These are phyloP conservation scores for Arachnopeziza araneosa DNA, from an alignment of 2,329 filamentous ascomycete species.

Conservation along the genomic window DNA sequence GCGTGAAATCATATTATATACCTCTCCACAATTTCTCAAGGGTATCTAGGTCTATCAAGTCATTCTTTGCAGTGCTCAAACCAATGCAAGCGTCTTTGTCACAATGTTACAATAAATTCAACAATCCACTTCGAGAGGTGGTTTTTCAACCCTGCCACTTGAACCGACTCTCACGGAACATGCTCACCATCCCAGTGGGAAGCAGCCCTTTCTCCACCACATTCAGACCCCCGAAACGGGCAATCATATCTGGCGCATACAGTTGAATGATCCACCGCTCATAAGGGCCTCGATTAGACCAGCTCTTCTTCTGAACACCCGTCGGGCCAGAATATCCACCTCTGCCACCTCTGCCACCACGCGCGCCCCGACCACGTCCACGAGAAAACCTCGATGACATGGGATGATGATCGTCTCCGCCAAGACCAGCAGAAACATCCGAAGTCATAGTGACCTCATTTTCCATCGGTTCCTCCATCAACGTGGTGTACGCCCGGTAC, in stretches of 20 bases:
- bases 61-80: too few relatives aligned
- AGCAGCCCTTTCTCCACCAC: constrained; percentile 35
- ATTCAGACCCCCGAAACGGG: constrained; percentile 34
- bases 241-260: constrained; percentile 34
- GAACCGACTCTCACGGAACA: constrained; percentile 32
- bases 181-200: constrained; percentile 34
- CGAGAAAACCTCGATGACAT: neutral
- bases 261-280: constrained; percentile 34
- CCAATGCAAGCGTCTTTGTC: too few relatives aligned
- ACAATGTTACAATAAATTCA: too few relatives aligned
- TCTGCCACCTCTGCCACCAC: neutral
- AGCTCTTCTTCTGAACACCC: neutral
- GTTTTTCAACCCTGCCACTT: constrained; percentile 31
- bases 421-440: constrained; percentile 8
- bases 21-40: too few relatives aligned
- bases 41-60: too few relatives aligned
- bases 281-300: constrained; percentile 19
- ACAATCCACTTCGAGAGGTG: neutral
- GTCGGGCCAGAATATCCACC: too few relatives aligned
- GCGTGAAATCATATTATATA: too few relatives aligned
- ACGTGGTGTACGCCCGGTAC: constrained; percentile 22
- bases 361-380: neutral
- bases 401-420: neutral
- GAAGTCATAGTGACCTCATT: constrained; percentile 19
- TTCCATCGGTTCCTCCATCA: constrained; percentile 27